Conservation (phyloP, 352 stramenopile genomes). For the Phytophthora pluvialis region DNA sequence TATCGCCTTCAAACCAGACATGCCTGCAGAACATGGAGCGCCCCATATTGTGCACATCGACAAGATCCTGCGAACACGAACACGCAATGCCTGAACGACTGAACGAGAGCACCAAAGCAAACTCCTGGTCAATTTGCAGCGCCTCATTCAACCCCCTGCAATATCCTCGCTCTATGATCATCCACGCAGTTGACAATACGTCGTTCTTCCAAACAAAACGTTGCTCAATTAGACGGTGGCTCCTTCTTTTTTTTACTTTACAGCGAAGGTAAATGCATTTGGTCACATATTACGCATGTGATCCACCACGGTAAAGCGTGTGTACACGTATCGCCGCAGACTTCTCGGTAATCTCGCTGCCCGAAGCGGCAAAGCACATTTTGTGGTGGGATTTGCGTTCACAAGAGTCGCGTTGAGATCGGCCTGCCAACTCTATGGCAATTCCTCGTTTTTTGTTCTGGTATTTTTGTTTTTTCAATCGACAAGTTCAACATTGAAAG, state of each 20-base stretch:
- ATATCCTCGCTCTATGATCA: background rate
- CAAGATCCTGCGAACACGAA: background rate
- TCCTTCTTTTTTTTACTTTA: too few species aligned
- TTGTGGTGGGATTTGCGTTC: constrained; percentile 16
- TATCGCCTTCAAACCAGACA: constrained; percentile 8
- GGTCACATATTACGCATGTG: constrained; percentile 2
- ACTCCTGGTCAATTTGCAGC: background rate
- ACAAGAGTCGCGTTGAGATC: constrained; percentile 14
- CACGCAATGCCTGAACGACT: constrained; percentile 9
- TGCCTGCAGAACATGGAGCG: constrained; percentile 6
- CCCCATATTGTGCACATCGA: constrained; percentile 12
- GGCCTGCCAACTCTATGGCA: constrained; percentile 22
- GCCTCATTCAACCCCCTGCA: background rate
- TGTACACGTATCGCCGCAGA: constrained; percentile 2
- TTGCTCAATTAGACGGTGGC: background rate
- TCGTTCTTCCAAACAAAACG: background rate
- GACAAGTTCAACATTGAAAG: constrained; percentile 18
- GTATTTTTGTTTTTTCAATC: constrained; percentile 3
- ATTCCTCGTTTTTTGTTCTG: constrained; percentile 11
- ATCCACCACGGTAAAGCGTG: background rate
- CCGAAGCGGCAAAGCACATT: background rate
- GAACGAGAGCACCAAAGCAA: constrained; percentile 2
- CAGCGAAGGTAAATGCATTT: background rate
- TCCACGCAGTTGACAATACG: too few species aligned
- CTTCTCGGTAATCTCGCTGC: background rate